Evolutionary conservation across 345 rosid genomes (phyloP), one percentile per base, ranked within the genome.

Genomic region (Populus tremula): DNA sequence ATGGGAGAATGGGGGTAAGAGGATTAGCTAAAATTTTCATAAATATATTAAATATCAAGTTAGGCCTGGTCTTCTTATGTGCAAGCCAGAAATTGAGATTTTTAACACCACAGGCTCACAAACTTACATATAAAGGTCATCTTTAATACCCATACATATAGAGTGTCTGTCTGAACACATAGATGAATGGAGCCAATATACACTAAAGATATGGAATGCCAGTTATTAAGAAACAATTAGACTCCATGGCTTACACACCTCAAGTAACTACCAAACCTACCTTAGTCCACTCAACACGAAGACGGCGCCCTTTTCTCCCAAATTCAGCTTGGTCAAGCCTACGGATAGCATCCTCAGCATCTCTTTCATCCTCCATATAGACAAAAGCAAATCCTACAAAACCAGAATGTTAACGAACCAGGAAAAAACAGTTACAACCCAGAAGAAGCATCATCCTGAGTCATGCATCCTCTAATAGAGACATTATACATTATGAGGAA

Each of bases 271-370:
- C 45, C 45, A 29, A 3, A 67, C 67, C 73, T 84, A 93, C 98
- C 92, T 92, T 90, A 5, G 94, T 93, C 98, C 98, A 92, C 79
- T 93, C 97, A 67, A 92, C 98, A 81, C 94, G 93, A 73, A 93
- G 98, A 79, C 91, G 88, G 12, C 93, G 93, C 61, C 97, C 95
- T 82, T 91, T 90, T 4, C 88, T 90, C 54, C 97, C 98, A 74
- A 87, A 92, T 61, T 93, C 98, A 43, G 74, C 75, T 66, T 86
- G 88, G 65, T 93, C 94, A 77, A 93, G 93, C 38, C 89, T 93
- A 53, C 95, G 86, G 62, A 93, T 93, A 29, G 98, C 98, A 89
- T 93, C 92, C 73, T 92, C 97, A 69, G 95, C 98, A 88, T 93
- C 95, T 80, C 91, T 92, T 79, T 92, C 95, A 77, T 93, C 94